phyloP scores from a whole-genome alignment of 164 flowering plant genomes.

The Litsea cubeba region DNA sequence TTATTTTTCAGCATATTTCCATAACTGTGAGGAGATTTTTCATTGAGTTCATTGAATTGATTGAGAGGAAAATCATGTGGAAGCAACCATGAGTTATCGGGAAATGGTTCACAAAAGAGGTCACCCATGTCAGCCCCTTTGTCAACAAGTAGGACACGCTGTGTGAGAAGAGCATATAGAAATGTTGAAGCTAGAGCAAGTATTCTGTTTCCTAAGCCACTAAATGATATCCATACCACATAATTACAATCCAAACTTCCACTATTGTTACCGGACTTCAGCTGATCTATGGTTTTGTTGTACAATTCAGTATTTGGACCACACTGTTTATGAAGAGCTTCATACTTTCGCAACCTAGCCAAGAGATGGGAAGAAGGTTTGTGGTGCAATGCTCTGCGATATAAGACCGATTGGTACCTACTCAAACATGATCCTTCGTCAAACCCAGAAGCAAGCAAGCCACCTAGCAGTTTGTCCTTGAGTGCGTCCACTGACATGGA shows the following conservation, averaged over 20 bases:
- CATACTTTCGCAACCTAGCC: conserved; percentile 57
- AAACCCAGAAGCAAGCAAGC: conserved; percentile 53
- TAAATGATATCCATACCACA: conserved; percentile 70
- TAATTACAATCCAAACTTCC: conserved; percentile 50
- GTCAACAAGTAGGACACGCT: conserved; percentile 74
- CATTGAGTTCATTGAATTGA: conserved; percentile 26
- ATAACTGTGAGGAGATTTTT: conserved; percentile 39
- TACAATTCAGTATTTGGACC: conserved; percentile 65
- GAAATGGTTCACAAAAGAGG: conserved; percentile 93
- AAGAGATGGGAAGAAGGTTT: conserved; percentile 59
- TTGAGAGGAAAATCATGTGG: conserved; percentile 61
- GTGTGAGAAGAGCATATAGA: conserved; percentile 74
- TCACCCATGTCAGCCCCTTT: conserved; percentile 57
- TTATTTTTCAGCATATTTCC: conserved; percentile 54
- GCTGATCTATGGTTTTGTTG: conserved; percentile 43
- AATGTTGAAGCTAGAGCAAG: conserved; percentile 71
- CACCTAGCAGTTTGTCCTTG: conserved; percentile 48
- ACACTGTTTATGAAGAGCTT: conserved; percentile 64
- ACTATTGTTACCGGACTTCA: conserved; percentile 31
- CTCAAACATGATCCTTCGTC: conserved; percentile 68
- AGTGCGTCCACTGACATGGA: conserved; percentile 18
- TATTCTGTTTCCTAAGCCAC: conserved; percentile 81
- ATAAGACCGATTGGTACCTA: conserved; percentile 47
- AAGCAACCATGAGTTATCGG: conserved; percentile 66
- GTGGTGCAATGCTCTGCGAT: conserved; percentile 33